Percentiles rank a stretch among this genome's conserved stretches.
Conservation (phyloP, 345 rosid genomes). For the Populus ilicifolia region DNA sequence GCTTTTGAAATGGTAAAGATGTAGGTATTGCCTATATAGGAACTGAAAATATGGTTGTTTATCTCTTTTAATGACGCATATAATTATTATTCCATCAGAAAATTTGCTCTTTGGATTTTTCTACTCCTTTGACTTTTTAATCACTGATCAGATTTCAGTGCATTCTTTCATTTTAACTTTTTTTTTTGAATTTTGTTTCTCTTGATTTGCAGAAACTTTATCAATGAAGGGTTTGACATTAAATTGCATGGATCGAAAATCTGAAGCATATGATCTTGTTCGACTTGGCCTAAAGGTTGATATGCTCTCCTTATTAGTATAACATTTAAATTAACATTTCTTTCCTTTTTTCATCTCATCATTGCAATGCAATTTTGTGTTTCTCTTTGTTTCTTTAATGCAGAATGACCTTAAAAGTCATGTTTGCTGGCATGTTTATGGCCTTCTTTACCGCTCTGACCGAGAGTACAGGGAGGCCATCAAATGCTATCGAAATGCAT, state of each 20-base stretch:
- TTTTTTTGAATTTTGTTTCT: constrained; percentile 1
- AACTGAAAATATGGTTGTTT: not conserved
- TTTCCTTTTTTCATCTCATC: not conserved
- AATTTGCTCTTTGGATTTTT: not conserved
- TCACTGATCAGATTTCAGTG: not conserved
- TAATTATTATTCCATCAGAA: not conserved
- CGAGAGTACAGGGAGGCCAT: constrained; percentile 99
- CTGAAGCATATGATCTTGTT: constrained; percentile 97
- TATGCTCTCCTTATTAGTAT: constrained; percentile 13
- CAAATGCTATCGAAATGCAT: constrained; percentile 92
- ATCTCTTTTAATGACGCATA: not conserved
- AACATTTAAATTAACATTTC: not conserved
- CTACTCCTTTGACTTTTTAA: not conserved
- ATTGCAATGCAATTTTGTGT: not conserved
- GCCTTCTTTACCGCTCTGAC: constrained; percentile 96
- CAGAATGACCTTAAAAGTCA: constrained; percentile 99
- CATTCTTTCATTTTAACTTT: not conserved
- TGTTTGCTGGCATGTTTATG: constrained; percentile 99
- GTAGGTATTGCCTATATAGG: not conserved
- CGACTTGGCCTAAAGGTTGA: constrained; percentile 87
- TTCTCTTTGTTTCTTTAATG: constrained; percentile 28
- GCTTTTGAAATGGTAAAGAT: not conserved
- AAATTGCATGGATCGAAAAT: constrained; percentile 98
- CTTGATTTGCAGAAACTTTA: constrained; percentile 66
- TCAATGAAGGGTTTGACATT: constrained; percentile 98